Conservation (phyloP, 352 stramenopile species). For the Phytophthora cajani region DNA sequence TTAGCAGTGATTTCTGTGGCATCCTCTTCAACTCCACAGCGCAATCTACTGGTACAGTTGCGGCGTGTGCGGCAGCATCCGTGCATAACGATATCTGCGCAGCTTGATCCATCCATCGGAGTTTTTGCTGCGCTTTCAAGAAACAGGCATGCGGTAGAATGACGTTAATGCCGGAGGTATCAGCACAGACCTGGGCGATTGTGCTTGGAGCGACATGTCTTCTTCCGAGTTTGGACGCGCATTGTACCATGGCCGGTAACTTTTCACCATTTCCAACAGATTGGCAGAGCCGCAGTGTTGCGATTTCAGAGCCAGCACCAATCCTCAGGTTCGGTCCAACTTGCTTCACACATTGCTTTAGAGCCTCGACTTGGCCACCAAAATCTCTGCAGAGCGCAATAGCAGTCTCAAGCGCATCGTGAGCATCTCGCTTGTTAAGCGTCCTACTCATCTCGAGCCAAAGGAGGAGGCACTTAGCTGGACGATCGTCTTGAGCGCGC, state of each 20-base stretch:
- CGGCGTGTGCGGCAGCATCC: slow-evolving; percentile 10
- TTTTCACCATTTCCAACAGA: slow-evolving; percentile 15
- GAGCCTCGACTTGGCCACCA: slow-evolving; percentile 18
- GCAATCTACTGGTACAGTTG: slow-evolving; percentile 43
- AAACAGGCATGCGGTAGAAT: slow-evolving; percentile 49
- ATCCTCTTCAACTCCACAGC: slow-evolving; percentile 28
- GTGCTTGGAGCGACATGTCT: slow-evolving; percentile 22
- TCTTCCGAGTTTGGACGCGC: slow-evolving; percentile 28
- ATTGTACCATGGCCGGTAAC: slow-evolving; percentile 29
- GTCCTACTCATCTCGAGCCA: slow-evolving; percentile 42
- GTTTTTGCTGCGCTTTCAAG: slow-evolving; percentile 46
- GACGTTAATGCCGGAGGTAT: not conserved
- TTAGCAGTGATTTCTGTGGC: slow-evolving; percentile 11
- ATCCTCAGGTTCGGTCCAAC: slow-evolving; percentile 24
- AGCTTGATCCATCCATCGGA: slow-evolving; percentile 56
- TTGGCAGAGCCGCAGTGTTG: slow-evolving; percentile 38
- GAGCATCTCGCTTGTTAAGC: slow-evolving; percentile 27
- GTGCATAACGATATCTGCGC: slow-evolving; percentile 44
- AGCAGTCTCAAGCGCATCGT: slow-evolving; percentile 9
- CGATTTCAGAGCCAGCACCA: slow-evolving; percentile 12
- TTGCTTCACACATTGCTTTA: slow-evolving; percentile 44
- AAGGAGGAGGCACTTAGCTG: slow-evolving; percentile 44
- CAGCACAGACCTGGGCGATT: slow-evolving; percentile 46
- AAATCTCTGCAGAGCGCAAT: slow-evolving; percentile 30
- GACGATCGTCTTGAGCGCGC: slow-evolving; percentile 30